Percentiles rank a stretch among this genome's conserved stretches.
phyloP scores from a whole-genome alignment of 192 early-diverging fungal genomes.

The Gaertneriomyces sp. region DNA sequence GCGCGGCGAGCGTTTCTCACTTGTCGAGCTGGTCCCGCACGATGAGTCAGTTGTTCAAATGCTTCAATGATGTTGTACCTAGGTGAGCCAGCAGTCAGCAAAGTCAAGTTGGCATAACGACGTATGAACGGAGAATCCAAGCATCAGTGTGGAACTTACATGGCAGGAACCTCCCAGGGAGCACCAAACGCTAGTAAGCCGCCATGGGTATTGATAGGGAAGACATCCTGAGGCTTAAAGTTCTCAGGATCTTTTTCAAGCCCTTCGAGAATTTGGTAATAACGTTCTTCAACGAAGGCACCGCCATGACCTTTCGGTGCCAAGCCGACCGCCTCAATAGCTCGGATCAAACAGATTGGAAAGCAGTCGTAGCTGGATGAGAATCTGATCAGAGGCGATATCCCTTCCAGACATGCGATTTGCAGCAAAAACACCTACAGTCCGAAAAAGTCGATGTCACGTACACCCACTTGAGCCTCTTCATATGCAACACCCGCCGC shows the following conservation, averaged over 20 bases:
- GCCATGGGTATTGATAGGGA: slow-evolving; percentile 48
- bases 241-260: slow-evolving; percentile 13
- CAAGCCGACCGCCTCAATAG: slow-evolving; percentile 46
- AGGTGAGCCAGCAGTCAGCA: background rate
- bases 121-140: background rate
- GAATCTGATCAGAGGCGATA: background rate
- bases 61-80: slow-evolving; percentile 48
- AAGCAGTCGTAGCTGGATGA: slow-evolving; percentile 39
- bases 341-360: slow-evolving; percentile 47
- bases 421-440: slow-evolving; percentile 17
- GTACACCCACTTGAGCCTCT: slow-evolving; percentile 44
- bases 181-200: slow-evolving; percentile 48
- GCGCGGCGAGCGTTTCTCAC: slow-evolving; percentile 35
- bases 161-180: slow-evolving; percentile 49
- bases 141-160: slow-evolving; percentile 18
- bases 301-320: slow-evolving; percentile 43
- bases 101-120: background rate
- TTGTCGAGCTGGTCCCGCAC: slow-evolving; percentile 33
- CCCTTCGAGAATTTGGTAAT: slow-evolving; percentile 34
- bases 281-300: slow-evolving; percentile 34
- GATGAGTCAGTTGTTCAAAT: slow-evolving; percentile 29
- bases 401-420: background rate
- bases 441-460: slow-evolving; percentile 48
- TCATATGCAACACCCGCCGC: slow-evolving; percentile 38
- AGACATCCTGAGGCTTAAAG: slow-evolving; percentile 43